phyloP scores from a whole-genome alignment of 2,329 filamentous ascomycete genomes.

The Ceratocystis ficicola region DNA sequence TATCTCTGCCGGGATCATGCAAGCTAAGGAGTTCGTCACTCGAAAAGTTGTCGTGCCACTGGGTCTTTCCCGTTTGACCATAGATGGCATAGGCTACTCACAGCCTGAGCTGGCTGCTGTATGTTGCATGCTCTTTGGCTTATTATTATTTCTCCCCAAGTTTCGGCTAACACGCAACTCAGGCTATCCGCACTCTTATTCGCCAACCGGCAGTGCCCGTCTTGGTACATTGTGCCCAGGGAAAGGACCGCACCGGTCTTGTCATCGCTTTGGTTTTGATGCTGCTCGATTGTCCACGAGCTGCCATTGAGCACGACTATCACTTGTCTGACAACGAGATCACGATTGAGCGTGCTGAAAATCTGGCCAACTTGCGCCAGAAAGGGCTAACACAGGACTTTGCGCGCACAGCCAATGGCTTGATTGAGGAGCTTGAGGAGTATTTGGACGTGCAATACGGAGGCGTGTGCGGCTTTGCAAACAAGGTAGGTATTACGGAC shows the following conservation, averaged over 20 bases:
- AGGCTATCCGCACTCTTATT: slow-evolving; percentile 2
- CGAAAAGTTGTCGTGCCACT: slow-evolving; percentile 58
- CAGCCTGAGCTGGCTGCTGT: slow-evolving; percentile 46
- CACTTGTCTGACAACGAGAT: slow-evolving; percentile 49
- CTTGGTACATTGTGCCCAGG: slow-evolving; percentile 75
- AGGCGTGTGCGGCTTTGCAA: slow-evolving; percentile 53
- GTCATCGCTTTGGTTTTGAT: slow-evolving; percentile 56
- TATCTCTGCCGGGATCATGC: slow-evolving; percentile 52
- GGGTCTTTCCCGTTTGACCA: slow-evolving; percentile 58
- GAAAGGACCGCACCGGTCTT: slow-evolving; percentile 68
- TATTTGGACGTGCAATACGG: slow-evolving; percentile 54
- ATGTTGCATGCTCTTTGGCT: background rate
- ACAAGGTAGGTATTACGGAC: slow-evolving; percentile 45
- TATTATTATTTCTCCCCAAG: no score
- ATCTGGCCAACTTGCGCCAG: slow-evolving; percentile 54
- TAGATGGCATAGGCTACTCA: slow-evolving; percentile 57
- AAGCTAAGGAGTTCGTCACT: slow-evolving; percentile 58
- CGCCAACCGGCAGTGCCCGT: slow-evolving; percentile 40
- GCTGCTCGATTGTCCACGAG: slow-evolving; percentile 43
- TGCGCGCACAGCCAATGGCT: slow-evolving; percentile 50
- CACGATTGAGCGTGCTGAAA: slow-evolving; percentile 46
- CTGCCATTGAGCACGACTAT: slow-evolving; percentile 62
- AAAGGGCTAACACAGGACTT: slow-evolving; percentile 67
- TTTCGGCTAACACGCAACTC: background rate
- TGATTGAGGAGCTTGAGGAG: slow-evolving; percentile 46